A percentile compares a stretch with the other conserved stretches of the same genome.
phyloP scores from a whole-genome alignment of 371 early-diverging fungal genomes.

The Lichtheimia ornata region DNA sequence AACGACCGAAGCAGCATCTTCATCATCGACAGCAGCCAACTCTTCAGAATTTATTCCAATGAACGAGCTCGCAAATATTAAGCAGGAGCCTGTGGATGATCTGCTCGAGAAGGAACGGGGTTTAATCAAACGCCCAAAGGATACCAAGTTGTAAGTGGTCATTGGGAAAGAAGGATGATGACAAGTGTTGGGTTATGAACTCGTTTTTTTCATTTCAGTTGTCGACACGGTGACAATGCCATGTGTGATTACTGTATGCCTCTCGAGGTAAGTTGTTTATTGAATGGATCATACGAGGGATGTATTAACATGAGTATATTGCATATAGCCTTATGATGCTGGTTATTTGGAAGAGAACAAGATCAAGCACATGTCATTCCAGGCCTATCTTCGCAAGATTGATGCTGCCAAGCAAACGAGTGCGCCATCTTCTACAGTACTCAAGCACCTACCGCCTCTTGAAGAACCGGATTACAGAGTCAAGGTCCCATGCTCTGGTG shows the following conservation, averaged over 20 bases:
- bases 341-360: conserved; percentile 85
- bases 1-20: conserved; percentile 13
- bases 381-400: conserved; percentile 85
- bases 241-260: conserved; percentile 99
- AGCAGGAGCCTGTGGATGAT: conserved; percentile 82
- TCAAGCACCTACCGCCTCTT: conserved; percentile 74
- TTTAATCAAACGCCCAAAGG: conserved; percentile 78
- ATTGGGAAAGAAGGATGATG: not conserved
- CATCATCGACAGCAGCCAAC: conserved; percentile 9
- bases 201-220: conserved; percentile 49
- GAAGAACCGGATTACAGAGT: conserved; percentile 84
- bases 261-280: conserved; percentile 61
- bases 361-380: conserved; percentile 97
- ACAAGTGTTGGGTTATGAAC: not conserved
- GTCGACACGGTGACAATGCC: conserved; percentile 87
- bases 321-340: conserved; percentile 80
- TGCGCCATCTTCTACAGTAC: conserved; percentile 31
- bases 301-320: not conserved
- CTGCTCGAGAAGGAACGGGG: conserved; percentile 83
- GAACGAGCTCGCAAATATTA: conserved; percentile 29
- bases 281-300: not conserved
- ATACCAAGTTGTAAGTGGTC: conserved; percentile 74
- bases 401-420: conserved; percentile 67
- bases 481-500: conserved; percentile 76
- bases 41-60: conserved; percentile 22